Evolutionary conservation across 768 basidiomycete species (phyloP).

Genomic region (Saitozyma podzolica): DNA sequence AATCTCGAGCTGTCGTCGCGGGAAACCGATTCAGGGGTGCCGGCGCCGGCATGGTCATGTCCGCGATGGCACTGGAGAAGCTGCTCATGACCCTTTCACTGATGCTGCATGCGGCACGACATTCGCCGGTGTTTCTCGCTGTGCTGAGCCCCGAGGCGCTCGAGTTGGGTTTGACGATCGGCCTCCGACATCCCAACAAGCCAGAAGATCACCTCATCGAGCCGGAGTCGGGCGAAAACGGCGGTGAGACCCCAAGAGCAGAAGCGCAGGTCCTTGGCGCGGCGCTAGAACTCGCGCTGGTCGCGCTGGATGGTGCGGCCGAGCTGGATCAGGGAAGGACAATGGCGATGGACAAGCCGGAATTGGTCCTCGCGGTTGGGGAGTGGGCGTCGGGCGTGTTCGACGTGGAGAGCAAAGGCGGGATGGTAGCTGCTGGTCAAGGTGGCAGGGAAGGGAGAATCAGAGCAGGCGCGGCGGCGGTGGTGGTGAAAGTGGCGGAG

Average conservation of each 20-base stretch:
- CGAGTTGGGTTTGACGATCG: conserved; percentile 78
- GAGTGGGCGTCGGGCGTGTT: conserved; percentile 82
- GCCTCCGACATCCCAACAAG: conserved; percentile 56
- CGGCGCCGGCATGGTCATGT: conserved; percentile 79
- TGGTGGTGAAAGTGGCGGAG: conserved; percentile 76
- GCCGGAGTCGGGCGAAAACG: conserved; percentile 10
- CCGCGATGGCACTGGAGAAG: conserved; percentile 71
- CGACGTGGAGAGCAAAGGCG: conserved; percentile 64
- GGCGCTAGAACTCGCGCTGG: conserved; percentile 73
- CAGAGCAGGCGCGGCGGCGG: conserved; percentile 71
- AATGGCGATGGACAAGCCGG: conserved; percentile 72
- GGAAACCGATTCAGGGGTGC: conserved; percentile 62
- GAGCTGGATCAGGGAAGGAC: conserved; percentile 75
- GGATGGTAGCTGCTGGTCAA: conserved; percentile 65
- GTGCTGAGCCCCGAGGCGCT: conserved; percentile 78
- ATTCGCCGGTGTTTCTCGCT: conserved; percentile 76
- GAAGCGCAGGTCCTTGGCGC: conserved; percentile 74
- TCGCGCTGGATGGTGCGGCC: conserved; percentile 71
- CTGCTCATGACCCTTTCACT: conserved; percentile 74
- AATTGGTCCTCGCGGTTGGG: conserved; percentile 66
- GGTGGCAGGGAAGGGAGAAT: conserved; percentile 58
- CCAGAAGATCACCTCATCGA: conserved; percentile 42
- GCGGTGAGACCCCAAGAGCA: conserved; percentile 49
- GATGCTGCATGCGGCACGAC: conserved; percentile 76
- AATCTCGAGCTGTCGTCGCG: conserved; percentile 60